Conservation (phyloP, 176 grass and related monocot species). For the Triticum monococcum region DNA sequence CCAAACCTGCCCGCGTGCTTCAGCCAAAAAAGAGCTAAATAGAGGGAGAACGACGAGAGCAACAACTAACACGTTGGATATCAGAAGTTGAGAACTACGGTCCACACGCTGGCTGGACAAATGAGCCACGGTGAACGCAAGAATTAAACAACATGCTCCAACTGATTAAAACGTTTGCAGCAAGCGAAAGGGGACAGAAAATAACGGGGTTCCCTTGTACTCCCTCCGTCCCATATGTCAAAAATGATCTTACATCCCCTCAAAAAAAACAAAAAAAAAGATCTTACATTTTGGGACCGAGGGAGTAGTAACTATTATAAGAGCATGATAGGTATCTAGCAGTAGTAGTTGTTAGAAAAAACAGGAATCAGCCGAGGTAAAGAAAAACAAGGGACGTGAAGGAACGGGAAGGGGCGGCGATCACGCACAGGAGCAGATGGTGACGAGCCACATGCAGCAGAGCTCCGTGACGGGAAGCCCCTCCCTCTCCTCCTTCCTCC, state of each 20-base stretch:
- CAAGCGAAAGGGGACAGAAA: neutral
- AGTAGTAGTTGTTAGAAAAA: neutral
- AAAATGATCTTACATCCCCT: too few relatives aligned
- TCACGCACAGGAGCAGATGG: constrained; percentile 45
- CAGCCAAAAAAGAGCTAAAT: neutral
- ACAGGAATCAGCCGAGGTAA: neutral
- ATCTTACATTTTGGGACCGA: too few relatives aligned
- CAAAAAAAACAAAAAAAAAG: too few relatives aligned
- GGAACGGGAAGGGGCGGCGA: neutral
- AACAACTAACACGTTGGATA: neutral
- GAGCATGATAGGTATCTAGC: neutral
- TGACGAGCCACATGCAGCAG: constrained; percentile 55
- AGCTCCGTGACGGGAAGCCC: constrained; percentile 41
- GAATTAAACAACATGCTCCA: neutral
- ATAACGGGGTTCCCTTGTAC: neutral
- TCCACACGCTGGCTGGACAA: neutral
- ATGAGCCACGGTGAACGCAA: neutral
- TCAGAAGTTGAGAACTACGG: neutral
- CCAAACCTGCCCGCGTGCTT: neutral
- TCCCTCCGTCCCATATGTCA: too few relatives aligned
- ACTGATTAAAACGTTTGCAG: neutral
- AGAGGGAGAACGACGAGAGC: neutral
- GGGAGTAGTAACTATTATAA: too few relatives aligned
- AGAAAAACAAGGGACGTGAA: neutral
- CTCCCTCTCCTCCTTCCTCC: constrained; percentile 31